Base-by-base conservation (phyloP, 139 green algal genomes). In the Deuterostichococcus epilithicus region DNA sequence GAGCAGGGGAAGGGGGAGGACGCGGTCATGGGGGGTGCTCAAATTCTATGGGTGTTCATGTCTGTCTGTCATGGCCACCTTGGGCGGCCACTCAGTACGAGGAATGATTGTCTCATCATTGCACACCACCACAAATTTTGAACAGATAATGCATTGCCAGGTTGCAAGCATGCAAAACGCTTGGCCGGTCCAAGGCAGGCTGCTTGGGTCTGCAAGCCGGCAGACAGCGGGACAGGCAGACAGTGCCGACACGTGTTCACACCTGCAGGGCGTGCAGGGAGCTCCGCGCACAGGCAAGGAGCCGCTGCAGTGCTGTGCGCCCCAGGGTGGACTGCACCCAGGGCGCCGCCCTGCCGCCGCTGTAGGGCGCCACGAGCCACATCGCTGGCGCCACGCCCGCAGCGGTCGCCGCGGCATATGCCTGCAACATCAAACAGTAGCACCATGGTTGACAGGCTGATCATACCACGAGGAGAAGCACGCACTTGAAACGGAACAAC, bases 271-370 rank as follows among this genome's bases (percentile, higher is more conserved):
- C 33, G 0, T 68, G 20, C 20, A 82, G 45, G 59, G 58, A 72
- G 5, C 67, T 74, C 36, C 58, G 34, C 5, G 86, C 86, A 42
- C 85, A 71, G 45, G 76, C 74, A 22, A 45, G 68, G 2, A 84
- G 70, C 37, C 86, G 70, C 34, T 45, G 76, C 70, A 86, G 32
- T 22, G 87, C 39, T 20, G 73, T 30, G 2, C 36, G 34, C 10
- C 35, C 74, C 33, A 80, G 78, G 5, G 76, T 60, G 15, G 58
- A 25, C 0, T 32, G 45, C 10, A 79, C 85, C 84, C 84, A 89
- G 20, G 59, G 44, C 1, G 6, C 65, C 20, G 6, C 38, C 15
- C 67, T 65, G 37, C 30, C 18, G 34, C n/a, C n/a, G 63, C 63
- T 71, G 33, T 80, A 35, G 32, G 47, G 58, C 44, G 59, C 76